Evolutionary conservation across 1,284 basidiomycete species (phyloP), one percentile per base, ranked within the genome.

Genomic region (Cutaneotrichosporon curvatum): DNA sequence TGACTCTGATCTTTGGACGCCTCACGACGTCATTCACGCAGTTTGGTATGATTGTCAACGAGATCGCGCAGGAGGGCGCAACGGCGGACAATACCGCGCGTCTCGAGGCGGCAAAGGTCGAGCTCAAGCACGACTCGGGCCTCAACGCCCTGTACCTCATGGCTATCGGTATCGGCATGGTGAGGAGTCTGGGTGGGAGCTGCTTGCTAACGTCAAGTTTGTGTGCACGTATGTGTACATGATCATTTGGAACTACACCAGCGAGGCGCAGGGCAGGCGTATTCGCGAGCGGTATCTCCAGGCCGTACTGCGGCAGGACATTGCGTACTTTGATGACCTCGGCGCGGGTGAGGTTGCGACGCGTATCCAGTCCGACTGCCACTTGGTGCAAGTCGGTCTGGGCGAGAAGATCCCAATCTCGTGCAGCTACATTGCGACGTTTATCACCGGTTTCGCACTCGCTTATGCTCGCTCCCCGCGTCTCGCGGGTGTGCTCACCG

Each of bases 281-380:
- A 78, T 78, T 35, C 65, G 74, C 37, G 67, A 73, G 50, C 54
- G 59, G 23, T 75, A 75, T 43, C 65, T 75, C 15, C 57, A 61
- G 22, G 61, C 72, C 10, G 67, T 74, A 14, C 60, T 75, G 1
- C 61, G 69, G 11, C 73, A 75, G 46, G 74, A 75, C 83, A 94
- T 67, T 88, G 83, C 85, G 5, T 97, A 81, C 74, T 96, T 96
- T 63, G 94, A 97, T 66, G 80, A 83, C 18, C 81, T 96, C 48
- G 92, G 94, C 18, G 85, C 91, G 4, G 94, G 92, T 50, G 94
- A 97, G 70, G 83, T 98, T 25, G 85, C 94, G 1, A 95, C 91
- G 2, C 83, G 91, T 46, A 96, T 97, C 55, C 87, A 94, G 67
- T 89, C 85, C 2, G 65, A 70, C 48, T 67, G 64, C 43, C 61